Base-by-base conservation (phyloP, 2,329 filamentous ascomycete species). In the Xylariaceae sp. region DNA sequence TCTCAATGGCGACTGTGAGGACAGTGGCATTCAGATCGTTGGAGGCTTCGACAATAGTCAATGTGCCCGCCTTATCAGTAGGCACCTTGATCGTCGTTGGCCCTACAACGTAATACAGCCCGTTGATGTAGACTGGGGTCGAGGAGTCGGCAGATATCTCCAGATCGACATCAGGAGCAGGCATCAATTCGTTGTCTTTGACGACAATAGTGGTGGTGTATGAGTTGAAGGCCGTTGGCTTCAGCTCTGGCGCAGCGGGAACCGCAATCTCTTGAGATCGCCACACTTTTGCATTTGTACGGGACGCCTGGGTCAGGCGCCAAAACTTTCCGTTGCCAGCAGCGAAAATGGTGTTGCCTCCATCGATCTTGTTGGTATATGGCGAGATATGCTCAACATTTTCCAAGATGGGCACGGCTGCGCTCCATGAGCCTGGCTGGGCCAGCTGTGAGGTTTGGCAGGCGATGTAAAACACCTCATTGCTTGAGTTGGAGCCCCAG, bases 331-430 rank as follows among this genome's bases (percentile, higher is more conserved):
- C 50, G 5, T 39, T 40, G 8, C 50, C 50, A 2, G 50, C n/a
- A 6, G 50, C 50, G 27, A 51, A 51, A 9, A 51, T 31, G 31
- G 50, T 51, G 32, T 51, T 51, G 19, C 50, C 50, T 39, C 50
- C 50, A n/a, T 51, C 50, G 9, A 30, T 37, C 19, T 29, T 51
- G 34, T 51, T 51, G 41, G 35, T 51, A 12, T 37, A 51, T 26
- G 50, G 41, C 7, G 51, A 53, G 4, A 53, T 53, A 12, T 31
- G 44, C 32, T 53, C 51, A 27, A 53, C 3, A 7, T 37, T 44
- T 1, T 6, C 37, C 27, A 53, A 34, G 27, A 53, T 43, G 6
- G 51, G 44, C 4, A 48, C 44, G 11, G 11, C 26, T 26, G 50
- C 42, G 32, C 50, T 51, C 50, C 42, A 51, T 2, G 50, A 39